Conservation (phyloP, 129 eudicot genomes). For the Centaurea solstitialis region DNA sequence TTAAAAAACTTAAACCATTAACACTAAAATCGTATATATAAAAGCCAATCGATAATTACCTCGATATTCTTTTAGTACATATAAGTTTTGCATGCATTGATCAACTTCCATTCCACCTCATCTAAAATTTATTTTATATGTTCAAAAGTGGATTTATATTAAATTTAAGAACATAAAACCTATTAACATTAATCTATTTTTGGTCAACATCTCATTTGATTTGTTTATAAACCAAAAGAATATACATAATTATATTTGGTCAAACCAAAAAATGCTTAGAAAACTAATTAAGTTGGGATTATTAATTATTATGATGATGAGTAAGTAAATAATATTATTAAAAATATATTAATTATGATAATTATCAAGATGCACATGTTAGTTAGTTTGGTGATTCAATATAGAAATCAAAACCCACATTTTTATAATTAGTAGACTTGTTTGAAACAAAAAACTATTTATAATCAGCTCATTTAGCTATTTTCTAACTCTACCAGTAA, state of each 20-base stretch:
- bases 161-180: constrained; percentile 16
- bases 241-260: constrained; percentile 12
- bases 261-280: constrained; percentile 17
- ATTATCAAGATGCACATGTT: constrained; percentile 39
- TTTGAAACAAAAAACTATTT: too few relatives aligned
- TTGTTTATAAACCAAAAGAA: constrained; percentile 27
- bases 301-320: constrained; percentile 26
- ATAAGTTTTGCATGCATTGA: constrained; percentile 26
- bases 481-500: neutral
- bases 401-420: constrained; percentile 15
- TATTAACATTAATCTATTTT: constrained; percentile 8
- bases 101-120: constrained; percentile 3
- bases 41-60: neutral
- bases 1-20: too few relatives aligned
- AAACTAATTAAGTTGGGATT: neutral
- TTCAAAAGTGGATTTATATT: constrained; percentile 10
- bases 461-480: neutral
- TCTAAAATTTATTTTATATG: neutral
- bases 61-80: neutral
- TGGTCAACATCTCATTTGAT: constrained; percentile 39
- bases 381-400: constrained; percentile 36
- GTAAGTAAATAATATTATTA: constrained; percentile 18
- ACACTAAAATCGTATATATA: too few relatives aligned
- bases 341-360: constrained; percentile 10
- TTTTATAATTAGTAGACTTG: neutral